phyloP scores from a whole-genome alignment of 169 alveolate species.

The Cryptosporidium parvum region DNA sequence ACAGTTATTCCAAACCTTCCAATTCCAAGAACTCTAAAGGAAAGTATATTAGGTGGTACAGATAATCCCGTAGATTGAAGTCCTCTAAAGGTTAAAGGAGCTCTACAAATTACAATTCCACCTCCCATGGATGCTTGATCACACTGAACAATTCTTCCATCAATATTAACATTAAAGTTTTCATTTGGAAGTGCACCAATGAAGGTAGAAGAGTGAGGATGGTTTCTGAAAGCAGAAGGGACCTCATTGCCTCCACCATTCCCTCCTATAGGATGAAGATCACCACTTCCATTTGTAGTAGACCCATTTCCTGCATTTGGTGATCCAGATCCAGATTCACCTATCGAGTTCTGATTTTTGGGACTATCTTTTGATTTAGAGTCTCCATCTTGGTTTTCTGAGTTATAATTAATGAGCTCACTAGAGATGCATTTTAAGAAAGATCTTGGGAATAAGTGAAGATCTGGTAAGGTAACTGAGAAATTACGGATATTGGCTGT shows the following conservation, averaged over 20 bases:
- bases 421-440: constrained; percentile 30
- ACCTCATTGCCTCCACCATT: constrained; percentile 4
- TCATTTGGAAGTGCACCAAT: constrained; percentile 47
- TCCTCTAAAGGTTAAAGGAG: constrained; percentile 88
- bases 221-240: constrained; percentile 33
- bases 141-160: constrained; percentile 50
- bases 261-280: neutral
- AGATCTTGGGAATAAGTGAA: constrained; percentile 46
- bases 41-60: constrained; percentile 82
- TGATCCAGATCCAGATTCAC: neutral
- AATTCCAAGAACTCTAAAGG: constrained; percentile 85
- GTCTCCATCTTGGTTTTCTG: neutral
- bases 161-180: constrained; percentile 54
- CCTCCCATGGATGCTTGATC: constrained; percentile 80
- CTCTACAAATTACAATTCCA: constrained; percentile 90
- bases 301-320: neutral
- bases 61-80: constrained; percentile 77
- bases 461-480: constrained; percentile 65
- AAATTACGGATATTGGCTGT: neutral
- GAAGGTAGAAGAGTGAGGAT: constrained; percentile 60
- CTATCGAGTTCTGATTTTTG: neutral
- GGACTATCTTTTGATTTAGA: neutral
- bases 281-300: neutral
- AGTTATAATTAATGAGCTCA: constrained; percentile 32
- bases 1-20: constrained; percentile 93